A percentile compares a stretch with the other conserved stretches of the same genome.
phyloP scores from a whole-genome alignment of 2,329 filamentous ascomycete genomes.

The Trichoderma breve region DNA sequence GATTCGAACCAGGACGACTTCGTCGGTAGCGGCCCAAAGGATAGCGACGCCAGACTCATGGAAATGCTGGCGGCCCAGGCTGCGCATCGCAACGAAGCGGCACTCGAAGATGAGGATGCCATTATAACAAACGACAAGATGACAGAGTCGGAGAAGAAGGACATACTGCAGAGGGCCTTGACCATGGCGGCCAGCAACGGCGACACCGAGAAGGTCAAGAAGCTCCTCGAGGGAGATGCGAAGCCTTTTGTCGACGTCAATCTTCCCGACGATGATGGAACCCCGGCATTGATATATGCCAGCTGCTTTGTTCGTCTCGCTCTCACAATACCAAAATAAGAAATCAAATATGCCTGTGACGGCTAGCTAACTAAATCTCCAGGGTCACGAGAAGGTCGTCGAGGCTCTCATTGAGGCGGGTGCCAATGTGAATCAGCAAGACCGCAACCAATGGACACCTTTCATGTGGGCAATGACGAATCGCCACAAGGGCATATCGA shows the following conservation, averaged over 20 bases:
- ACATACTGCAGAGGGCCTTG: slow-evolving; percentile 79
- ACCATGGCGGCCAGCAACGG: slow-evolving; percentile 97
- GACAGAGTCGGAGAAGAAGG: slow-evolving; percentile 71
- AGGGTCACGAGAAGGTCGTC: slow-evolving; percentile 89
- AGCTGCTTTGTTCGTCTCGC: slow-evolving; percentile 78
- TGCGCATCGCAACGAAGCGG: slow-evolving; percentile 70
- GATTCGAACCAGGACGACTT: slow-evolving; percentile 71
- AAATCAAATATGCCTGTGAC: background rate
- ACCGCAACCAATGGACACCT: slow-evolving; percentile 95
- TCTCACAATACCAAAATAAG: background rate
- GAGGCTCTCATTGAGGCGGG: slow-evolving; percentile 79
- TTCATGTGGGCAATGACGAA: slow-evolving; percentile 99
- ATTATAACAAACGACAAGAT: slow-evolving; percentile 73
- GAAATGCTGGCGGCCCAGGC: slow-evolving; percentile 95
- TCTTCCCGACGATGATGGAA: slow-evolving; percentile 87
- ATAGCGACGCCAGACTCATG: slow-evolving; percentile 85
- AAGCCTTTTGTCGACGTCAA: slow-evolving; percentile 80
- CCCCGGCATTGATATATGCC: slow-evolving; percentile 93
- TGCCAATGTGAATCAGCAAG: slow-evolving; percentile 86
- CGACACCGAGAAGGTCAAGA: slow-evolving; percentile 76
- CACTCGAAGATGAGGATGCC: slow-evolving; percentile 75
- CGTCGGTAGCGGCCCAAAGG: slow-evolving; percentile 53
- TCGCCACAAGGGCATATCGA: slow-evolving; percentile 91
- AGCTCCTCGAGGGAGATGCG: slow-evolving; percentile 71
- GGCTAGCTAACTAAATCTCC: background rate